These are phyloP conservation scores for Hysterium pulicare DNA, from an alignment of 2,329 filamentous ascomycete genomes.

Conservation along the genomic window DNA sequence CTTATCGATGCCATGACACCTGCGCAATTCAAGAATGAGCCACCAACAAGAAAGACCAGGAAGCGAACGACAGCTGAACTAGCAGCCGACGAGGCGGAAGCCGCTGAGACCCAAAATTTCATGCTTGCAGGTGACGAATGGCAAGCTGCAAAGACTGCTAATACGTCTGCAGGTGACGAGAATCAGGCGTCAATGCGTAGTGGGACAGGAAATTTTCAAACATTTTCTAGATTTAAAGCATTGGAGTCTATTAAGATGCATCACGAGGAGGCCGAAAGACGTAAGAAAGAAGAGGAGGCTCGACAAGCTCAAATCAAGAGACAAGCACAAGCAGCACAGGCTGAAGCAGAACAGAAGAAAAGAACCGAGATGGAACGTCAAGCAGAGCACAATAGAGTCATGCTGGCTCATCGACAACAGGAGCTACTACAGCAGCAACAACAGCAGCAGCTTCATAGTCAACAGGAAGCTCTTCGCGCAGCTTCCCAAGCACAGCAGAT, in stretches of 20 bases:
- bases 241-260: conserved; percentile 79
- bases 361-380: conserved; percentile 33
- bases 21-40: conserved; percentile 70
- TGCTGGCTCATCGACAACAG: conserved; percentile 26
- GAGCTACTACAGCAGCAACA: conserved; percentile 47
- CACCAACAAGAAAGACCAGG: conserved; percentile 80
- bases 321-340: conserved; percentile 10
- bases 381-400: conserved; percentile 16
- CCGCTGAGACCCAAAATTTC: conserved; percentile 83
- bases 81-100: conserved; percentile 88
- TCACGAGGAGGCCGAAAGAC: conserved; percentile 66
- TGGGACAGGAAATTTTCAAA: conserved; percentile 71
- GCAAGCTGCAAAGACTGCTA: conserved; percentile 57
- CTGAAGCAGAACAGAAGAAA: conserved; percentile 33
- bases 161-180: conserved; percentile 65
- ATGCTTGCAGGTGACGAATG: conserved; percentile 92
- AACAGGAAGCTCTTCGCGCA: conserved; percentile 39
- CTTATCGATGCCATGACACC: conserved; percentile 71
- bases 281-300: conserved; percentile 50
- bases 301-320: conserved; percentile 44
- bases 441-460: conserved; percentile 46
- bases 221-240: conserved; percentile 88
- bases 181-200: conserved; percentile 53
- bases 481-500: conserved; percentile 32
- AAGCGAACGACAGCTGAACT: conserved; percentile 94